Percentiles rank a stretch among this genome's conserved stretches.
These are phyloP conservation scores for Debaryomyces robertsiae DNA, from an alignment of 1,139 yeast species.

Conservation along the genomic window DNA sequence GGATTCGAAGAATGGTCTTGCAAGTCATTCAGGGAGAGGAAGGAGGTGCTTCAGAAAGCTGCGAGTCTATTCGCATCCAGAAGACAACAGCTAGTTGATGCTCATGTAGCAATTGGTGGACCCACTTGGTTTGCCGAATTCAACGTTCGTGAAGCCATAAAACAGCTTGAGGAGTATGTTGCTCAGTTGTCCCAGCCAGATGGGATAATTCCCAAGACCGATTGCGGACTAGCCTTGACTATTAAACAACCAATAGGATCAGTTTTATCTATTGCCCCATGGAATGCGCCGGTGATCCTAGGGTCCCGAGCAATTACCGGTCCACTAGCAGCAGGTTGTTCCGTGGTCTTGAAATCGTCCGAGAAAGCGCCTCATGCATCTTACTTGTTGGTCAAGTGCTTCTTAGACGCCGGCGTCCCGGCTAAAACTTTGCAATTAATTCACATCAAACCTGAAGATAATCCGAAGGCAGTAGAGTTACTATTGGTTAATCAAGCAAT, in stretches of 20 bases:
- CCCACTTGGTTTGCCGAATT: conserved; percentile 40
- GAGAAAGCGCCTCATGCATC: conserved; percentile 38
- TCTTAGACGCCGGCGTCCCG: conserved; percentile 45
- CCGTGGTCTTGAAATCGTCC: conserved; percentile 44
- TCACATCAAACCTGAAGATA: conserved; percentile 31
- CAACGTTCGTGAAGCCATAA: conserved; percentile 31
- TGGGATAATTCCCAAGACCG: conserved; percentile 27
- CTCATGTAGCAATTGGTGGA: conserved; percentile 40
- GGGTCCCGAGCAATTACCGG: conserved; percentile 40
- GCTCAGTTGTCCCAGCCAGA: conserved; percentile 22
- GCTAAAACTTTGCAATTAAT: conserved; percentile 35
- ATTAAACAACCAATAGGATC: conserved; percentile 46
- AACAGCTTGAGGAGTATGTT: conserved; percentile 28
- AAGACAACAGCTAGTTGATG: conserved; percentile 21
- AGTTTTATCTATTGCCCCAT: conserved; percentile 46
- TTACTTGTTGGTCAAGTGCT: conserved; percentile 33
- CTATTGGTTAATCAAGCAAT: conserved; percentile 30
- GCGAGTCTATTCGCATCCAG: conserved; percentile 18
- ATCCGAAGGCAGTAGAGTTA: conserved; percentile 25
- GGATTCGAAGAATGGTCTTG: conserved; percentile 35
- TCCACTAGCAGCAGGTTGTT: conserved; percentile 54
- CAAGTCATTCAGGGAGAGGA: conserved; percentile 19
- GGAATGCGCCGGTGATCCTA: conserved; percentile 52
- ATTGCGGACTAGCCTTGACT: conserved; percentile 31
- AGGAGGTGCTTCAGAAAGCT: conserved; percentile 24